Evolutionary conservation across 371 early-diverging fungal genomes (phyloP).

Genomic region (Rhizopus stolonifer): DNA sequence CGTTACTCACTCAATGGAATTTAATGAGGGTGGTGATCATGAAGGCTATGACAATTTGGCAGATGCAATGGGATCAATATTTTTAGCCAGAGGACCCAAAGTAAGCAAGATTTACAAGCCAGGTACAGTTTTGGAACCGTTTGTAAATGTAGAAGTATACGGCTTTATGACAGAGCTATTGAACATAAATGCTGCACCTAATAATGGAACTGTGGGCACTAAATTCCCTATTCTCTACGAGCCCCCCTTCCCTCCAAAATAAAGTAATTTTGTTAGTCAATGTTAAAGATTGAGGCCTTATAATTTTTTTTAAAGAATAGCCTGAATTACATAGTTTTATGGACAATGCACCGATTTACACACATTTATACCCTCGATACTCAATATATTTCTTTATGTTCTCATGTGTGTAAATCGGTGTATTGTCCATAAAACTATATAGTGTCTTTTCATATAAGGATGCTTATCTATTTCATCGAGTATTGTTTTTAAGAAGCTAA

Average conservation of each 20-base stretch:
- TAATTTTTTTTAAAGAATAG: too few species aligned
- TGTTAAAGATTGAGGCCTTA: too few species aligned
- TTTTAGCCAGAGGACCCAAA: constrained; percentile 81
- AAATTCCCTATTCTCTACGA: constrained; percentile 21
- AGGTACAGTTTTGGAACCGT: constrained; percentile 50
- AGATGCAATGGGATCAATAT: constrained; percentile 86
- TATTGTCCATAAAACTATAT: too few species aligned
- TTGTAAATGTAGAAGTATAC: constrained; percentile 78
- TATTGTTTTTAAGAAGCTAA: too few species aligned
- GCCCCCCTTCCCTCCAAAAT: constrained; percentile 18
- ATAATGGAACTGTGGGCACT: constrained; percentile 64
- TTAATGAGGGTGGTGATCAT: constrained; percentile 55
- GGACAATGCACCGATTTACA: too few species aligned
- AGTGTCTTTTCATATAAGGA: too few species aligned
- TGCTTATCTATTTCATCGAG: too few species aligned
- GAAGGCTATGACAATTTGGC: constrained; percentile 87
- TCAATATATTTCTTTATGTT: too few species aligned
- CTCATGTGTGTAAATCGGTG: too few species aligned
- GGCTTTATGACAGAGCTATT: constrained; percentile 66
- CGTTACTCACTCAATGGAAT: constrained; percentile 30
- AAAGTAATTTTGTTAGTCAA: too few species aligned
- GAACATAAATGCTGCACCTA: constrained; percentile 61
- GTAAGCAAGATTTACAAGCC: constrained; percentile 35
- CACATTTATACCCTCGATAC: too few species aligned
- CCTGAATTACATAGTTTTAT: too few species aligned